Evolutionary conservation across 345 rosid species (phyloP).

Genomic region (Brassica cretica): DNA sequence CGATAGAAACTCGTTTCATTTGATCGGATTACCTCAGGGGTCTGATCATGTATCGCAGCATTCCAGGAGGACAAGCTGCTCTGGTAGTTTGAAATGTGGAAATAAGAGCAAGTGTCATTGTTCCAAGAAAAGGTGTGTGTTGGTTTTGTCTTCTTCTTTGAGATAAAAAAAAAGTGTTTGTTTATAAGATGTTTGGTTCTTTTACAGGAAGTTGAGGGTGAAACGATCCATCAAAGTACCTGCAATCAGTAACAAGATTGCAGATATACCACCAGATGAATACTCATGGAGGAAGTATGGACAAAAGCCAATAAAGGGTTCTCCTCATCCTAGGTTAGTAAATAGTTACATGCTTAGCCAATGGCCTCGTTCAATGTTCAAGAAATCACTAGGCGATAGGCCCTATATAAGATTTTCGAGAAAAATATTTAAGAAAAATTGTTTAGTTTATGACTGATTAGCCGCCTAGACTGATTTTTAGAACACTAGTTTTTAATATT

Average conservation of each 20-base stretch:
- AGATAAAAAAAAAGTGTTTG: not conserved
- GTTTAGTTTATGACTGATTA: no score
- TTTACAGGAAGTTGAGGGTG: constrained; percentile 57
- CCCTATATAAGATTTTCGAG: no score
- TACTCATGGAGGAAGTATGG: constrained; percentile 83
- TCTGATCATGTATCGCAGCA: constrained; percentile 55
- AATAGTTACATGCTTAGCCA: constrained; percentile 2
- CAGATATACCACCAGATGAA: constrained; percentile 80
- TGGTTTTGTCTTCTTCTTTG: not conserved
- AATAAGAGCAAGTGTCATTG: constrained; percentile 64
- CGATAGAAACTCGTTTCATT: constrained; percentile 52
- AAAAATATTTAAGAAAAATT: no score
- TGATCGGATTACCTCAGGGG: constrained; percentile 54
- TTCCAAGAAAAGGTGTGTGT: constrained; percentile 48
- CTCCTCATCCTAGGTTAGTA: constrained; percentile 51
- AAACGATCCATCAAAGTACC: constrained; percentile 71
- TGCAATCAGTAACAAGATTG: constrained; percentile 75
- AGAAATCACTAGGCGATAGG: not conserved
- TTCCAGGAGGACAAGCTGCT: constrained; percentile 47
- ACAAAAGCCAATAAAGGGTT: constrained; percentile 77
- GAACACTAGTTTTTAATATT: not conserved
- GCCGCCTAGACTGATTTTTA: not conserved
- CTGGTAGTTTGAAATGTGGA: constrained; percentile 57
- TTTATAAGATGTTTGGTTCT: constrained; percentile 11
- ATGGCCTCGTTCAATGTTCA: not conserved